A percentile compares a stretch with the other conserved stretches of the same genome.
phyloP scores from a whole-genome alignment of 305 asterid genomes.

The Fraxinus paxiana region DNA sequence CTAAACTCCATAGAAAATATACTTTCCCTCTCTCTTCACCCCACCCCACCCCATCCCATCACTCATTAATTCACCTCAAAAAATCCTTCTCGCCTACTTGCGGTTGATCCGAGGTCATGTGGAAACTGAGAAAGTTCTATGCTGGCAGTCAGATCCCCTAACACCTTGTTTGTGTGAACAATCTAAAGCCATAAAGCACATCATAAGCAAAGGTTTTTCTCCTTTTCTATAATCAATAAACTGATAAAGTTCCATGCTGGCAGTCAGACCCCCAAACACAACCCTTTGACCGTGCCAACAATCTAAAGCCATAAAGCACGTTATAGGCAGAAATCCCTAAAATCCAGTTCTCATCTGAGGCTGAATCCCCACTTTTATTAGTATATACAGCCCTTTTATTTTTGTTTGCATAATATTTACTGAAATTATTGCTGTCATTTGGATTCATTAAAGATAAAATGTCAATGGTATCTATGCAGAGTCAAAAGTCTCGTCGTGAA shows the following conservation, averaged over 20 bases:
- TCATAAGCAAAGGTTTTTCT: not conserved
- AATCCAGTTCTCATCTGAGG: conserved; percentile 9
- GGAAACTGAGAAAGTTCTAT: not conserved
- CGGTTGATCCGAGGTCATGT: not conserved
- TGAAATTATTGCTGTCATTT: conserved; percentile 20
- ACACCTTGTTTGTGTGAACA: not conserved
- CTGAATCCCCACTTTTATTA: conserved; percentile 7
- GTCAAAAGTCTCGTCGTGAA: conserved; percentile 95
- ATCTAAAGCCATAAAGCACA: not conserved
- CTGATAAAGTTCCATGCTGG: not conserved
- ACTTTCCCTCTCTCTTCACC: too few species aligned
- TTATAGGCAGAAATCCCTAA: not conserved
- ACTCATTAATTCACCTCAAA: too few species aligned
- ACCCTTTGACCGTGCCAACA: not conserved
- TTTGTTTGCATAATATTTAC: conserved; percentile 10
- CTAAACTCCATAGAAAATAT: conserved; percentile 3
- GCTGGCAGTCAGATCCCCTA: not conserved
- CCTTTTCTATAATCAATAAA: not conserved
- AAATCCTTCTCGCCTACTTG: not conserved
- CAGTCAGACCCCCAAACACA: not conserved
- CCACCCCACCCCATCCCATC: too few species aligned
- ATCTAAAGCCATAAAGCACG: not conserved
- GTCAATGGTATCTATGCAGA: conserved; percentile 47
- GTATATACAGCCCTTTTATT: not conserved
- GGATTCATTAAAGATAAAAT: conserved; percentile 18